phyloP scores from a whole-genome alignment of 345 rosid species.

The Linum tenue region DNA sequence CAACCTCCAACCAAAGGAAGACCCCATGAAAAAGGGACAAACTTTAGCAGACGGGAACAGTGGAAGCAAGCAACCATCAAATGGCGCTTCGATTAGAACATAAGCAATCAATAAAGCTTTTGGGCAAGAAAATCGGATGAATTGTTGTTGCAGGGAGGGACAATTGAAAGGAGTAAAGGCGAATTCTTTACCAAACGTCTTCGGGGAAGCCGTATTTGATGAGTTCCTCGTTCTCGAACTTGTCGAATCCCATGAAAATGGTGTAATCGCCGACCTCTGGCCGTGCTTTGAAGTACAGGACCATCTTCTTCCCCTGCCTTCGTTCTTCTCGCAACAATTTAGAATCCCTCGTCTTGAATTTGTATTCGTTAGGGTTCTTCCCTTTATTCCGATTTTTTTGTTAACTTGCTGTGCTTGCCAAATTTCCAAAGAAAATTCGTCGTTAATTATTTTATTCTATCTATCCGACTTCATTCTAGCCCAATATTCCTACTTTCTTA shows the following conservation, averaged over 20 bases:
- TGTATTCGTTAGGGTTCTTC: background rate
- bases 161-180: background rate
- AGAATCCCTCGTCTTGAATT: background rate
- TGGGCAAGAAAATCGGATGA: background rate
- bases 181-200: constrained; percentile 63
- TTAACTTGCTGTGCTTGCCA: too few species aligned
- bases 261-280: constrained; percentile 97
- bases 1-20: too few species aligned
- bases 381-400: background rate
- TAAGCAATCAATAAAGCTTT: background rate
- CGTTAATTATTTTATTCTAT: too few species aligned
- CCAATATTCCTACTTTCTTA: too few species aligned
- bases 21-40: too few species aligned
- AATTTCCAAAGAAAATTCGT: too few species aligned
- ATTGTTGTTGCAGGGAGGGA: background rate
- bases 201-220: constrained; percentile 96
- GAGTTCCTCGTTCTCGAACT: constrained; percentile 98
- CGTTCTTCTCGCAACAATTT: background rate
- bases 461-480: too few species aligned
- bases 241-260: constrained; percentile 97
- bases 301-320: constrained; percentile 33
- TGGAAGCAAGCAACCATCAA: too few species aligned
- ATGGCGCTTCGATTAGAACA: background rate
- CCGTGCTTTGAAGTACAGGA: constrained; percentile 90
- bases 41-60: too few species aligned